phyloP scores from a whole-genome alignment of 345 rosid genomes.

The Murraya koenigii region DNA sequence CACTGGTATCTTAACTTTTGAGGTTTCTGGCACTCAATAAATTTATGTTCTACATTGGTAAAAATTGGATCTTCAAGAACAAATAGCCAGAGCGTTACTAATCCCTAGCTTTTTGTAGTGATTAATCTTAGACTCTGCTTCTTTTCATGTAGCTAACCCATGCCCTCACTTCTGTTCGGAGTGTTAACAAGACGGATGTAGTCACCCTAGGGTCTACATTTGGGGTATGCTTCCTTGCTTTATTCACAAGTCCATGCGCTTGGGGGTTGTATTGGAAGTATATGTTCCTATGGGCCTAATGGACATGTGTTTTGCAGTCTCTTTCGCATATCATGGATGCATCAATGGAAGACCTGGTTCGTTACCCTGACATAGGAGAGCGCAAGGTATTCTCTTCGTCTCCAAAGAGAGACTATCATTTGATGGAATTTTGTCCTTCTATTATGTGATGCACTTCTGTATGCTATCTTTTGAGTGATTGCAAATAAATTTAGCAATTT shows the following conservation, averaged over 20 bases:
- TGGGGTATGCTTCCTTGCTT: conserved; percentile 48
- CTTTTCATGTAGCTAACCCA: conserved; percentile 54
- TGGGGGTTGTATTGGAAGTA: neutral
- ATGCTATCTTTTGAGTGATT: neutral
- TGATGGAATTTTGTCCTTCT: neutral
- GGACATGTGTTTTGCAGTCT: conserved; percentile 48
- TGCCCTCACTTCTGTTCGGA: conserved; percentile 74
- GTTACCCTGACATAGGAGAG: conserved; percentile 94
- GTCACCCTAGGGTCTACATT: conserved; percentile 96
- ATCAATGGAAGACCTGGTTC: conserved; percentile 89
- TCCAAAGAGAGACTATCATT: neutral
- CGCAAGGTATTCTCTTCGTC: conserved; percentile 53
- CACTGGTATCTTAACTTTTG: conserved; percentile 49
- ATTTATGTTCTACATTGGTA: neutral
- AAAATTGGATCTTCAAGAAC: neutral
- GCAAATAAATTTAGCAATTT: neutral
- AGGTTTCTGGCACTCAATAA: neutral
- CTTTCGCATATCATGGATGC: conserved; percentile 88
- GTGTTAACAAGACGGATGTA: conserved; percentile 89
- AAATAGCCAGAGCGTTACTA: neutral
- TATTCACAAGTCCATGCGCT: neutral
- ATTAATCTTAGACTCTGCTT: conserved; percentile 13
- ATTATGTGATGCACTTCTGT: neutral
- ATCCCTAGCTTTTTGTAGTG: neutral
- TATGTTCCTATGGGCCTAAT: neutral